Evolutionary conservation across 2,329 filamentous ascomycete genomes (phyloP).

Genomic region (Neurospora sp.): DNA sequence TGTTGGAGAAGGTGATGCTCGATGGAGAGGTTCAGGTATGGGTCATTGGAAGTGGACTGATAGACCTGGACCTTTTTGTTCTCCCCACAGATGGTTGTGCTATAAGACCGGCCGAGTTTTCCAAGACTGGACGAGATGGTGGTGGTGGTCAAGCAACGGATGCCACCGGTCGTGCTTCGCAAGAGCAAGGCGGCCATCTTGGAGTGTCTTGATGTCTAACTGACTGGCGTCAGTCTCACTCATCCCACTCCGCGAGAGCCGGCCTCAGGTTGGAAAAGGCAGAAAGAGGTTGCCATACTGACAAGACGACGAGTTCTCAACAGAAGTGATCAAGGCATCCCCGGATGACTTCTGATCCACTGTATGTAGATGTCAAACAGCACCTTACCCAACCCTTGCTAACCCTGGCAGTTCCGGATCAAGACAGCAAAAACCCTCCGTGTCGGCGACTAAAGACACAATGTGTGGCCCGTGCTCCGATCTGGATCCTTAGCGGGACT

Average conservation of each 20-base stretch:
- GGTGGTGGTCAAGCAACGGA: neutral
- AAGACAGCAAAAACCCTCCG: neutral
- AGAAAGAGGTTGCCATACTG: neutral
- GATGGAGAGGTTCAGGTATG: slow-evolving; percentile 85
- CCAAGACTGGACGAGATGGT: neutral
- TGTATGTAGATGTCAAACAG: neutral
- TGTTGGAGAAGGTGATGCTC: slow-evolving; percentile 82
- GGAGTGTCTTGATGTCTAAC: neutral
- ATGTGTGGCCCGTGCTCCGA: neutral
- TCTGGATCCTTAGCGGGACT: neutral
- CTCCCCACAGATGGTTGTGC: neutral
- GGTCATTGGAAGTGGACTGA: slow-evolving; percentile 58
- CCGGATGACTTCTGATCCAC: neutral
- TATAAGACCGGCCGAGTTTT: neutral
- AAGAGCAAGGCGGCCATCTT: neutral
- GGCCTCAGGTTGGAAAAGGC: neutral
- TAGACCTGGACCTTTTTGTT: slow-evolving; percentile 54
- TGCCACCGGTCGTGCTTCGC: neutral
- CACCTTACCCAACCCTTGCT: neutral
- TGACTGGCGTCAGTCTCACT: neutral
- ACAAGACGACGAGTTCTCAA: neutral
- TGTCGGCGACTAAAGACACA: neutral
- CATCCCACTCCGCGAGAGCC: neutral
- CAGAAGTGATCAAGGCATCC: neutral
- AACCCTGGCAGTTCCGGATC: neutral